Percentiles rank a stretch among this genome's conserved stretches.
Evolutionary conservation across 1,139 yeast species (phyloP).

Genomic region (Blastobotrys raffinosifermentans): DNA sequence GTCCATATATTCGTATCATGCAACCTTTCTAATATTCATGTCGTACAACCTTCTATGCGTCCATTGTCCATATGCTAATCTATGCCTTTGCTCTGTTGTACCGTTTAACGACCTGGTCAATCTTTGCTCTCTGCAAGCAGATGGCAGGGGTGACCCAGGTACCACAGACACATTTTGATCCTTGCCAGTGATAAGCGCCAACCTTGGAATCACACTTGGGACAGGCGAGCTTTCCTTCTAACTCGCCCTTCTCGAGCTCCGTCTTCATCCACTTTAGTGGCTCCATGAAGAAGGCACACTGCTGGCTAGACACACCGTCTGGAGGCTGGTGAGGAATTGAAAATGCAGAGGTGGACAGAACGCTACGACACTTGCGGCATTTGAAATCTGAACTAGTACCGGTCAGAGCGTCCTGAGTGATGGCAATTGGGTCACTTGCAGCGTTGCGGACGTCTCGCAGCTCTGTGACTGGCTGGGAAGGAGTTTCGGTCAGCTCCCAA

Average conservation of each 20-base stretch:
- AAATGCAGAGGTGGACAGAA: constrained; percentile 25
- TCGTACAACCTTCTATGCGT: too few relatives aligned
- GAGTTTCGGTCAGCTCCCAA: constrained; percentile 1
- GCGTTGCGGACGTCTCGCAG: constrained; percentile 9
- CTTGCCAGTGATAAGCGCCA: constrained; percentile 94
- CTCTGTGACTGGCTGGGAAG: constrained; percentile 9
- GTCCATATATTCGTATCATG: too few relatives aligned
- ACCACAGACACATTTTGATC: constrained; percentile 91
- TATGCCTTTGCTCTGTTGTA: constrained; percentile 10
- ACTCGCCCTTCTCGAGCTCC: constrained; percentile 57
- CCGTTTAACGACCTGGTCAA: constrained; percentile 49
- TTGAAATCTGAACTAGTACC: constrained; percentile 21
- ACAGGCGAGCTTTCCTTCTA: constrained; percentile 84
- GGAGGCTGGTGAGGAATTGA: constrained; percentile 23
- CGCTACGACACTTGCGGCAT: constrained; percentile 32
- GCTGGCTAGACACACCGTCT: constrained; percentile 12
- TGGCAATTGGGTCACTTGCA: not conserved
- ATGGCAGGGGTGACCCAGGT: constrained; percentile 94
- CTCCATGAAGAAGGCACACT: constrained; percentile 53
- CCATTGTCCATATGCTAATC: not conserved
- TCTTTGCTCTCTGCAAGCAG: constrained; percentile 72
- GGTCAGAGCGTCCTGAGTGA: not conserved
- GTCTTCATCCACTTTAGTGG: constrained; percentile 89
- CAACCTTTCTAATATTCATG: too few relatives aligned
- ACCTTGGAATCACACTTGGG: constrained; percentile 68